Evolutionary conservation across 768 basidiomycete genomes (phyloP).

Genomic region (Phylloporus scabripes): DNA sequence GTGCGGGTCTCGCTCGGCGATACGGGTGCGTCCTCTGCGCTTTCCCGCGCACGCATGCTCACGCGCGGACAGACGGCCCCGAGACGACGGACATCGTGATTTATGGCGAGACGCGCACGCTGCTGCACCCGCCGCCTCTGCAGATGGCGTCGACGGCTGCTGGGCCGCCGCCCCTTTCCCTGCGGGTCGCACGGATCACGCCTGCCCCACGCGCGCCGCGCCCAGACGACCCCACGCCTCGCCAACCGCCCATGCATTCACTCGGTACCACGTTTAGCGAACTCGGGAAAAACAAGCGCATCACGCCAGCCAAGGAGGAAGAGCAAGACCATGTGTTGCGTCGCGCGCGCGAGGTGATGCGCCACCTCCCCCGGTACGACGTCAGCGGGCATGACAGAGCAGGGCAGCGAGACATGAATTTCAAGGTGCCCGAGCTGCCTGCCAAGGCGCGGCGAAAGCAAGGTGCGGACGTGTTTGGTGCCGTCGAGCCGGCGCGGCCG

Average conservation of each 20-base stretch:
- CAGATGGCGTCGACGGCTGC: conserved; percentile 17
- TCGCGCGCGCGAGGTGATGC: conserved; percentile 36
- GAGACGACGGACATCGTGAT: conserved; percentile 65
- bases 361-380: conserved; percentile 31
- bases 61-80: conserved; percentile 46
- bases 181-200: conserved; percentile 56
- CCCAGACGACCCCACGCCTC: conserved; percentile 77
- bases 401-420: conserved; percentile 8
- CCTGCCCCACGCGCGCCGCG: conserved; percentile 44
- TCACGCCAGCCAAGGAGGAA: conserved; percentile 12
- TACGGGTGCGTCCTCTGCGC: conserved; percentile 36
- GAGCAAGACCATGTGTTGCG: conserved; percentile 29
- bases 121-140: conserved; percentile 6
- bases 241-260: conserved; percentile 48
- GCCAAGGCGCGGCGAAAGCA: conserved; percentile 18
- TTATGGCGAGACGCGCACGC: conserved; percentile 35
- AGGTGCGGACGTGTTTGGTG: conserved; percentile 26
- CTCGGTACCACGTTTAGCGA: conserved; percentile 9
- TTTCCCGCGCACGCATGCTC: not conserved
- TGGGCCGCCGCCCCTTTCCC: conserved; percentile 23
- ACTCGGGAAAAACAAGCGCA: conserved; percentile 21
- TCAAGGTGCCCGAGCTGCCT: conserved; percentile 51
- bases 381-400: conserved; percentile 5
- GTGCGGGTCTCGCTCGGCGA: conserved; percentile 69
- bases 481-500: conserved; percentile 14